A percentile compares a stretch with the other conserved stretches of the same genome.
Evolutionary conservation across 108 stramenopile genomes (phyloP).

Genomic region (Cyclotella choctawhatcheeana): DNA sequence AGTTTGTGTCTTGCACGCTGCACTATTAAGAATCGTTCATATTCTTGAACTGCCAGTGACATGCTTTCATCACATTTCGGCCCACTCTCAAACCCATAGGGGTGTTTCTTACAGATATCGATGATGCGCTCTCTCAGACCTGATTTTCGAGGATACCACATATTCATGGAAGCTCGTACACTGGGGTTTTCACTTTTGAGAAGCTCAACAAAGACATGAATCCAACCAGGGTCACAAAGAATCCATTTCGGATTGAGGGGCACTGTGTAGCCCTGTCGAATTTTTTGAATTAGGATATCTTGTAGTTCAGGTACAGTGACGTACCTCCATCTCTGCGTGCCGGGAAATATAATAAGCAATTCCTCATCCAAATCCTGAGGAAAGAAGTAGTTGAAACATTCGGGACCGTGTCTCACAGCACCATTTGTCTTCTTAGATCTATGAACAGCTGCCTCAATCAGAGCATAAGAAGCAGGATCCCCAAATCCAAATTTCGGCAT

Average conservation of each 20-base stretch:
- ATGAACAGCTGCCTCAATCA: slow-evolving; percentile 49
- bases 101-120: slow-evolving; percentile 49
- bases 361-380: slow-evolving; percentile 67
- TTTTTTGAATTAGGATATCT: slow-evolving; percentile 47
- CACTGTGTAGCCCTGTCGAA: slow-evolving; percentile 56
- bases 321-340: slow-evolving; percentile 45
- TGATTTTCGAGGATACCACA: slow-evolving; percentile 62
- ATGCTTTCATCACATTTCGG: not conserved
- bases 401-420: slow-evolving; percentile 67
- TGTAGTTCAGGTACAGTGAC: slow-evolving; percentile 46
- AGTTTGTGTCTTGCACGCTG: slow-evolving; percentile 23
- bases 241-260: slow-evolving; percentile 68
- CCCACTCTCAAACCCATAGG: slow-evolving; percentile 52
- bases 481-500: slow-evolving; percentile 64
- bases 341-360: slow-evolving; percentile 52
- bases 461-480: slow-evolving; percentile 51
- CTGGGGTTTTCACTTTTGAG: slow-evolving; percentile 40
- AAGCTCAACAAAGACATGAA: slow-evolving; percentile 65
- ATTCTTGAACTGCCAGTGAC: slow-evolving; percentile 29
- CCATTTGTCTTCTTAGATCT: slow-evolving; percentile 42
- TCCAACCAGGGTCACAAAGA: slow-evolving; percentile 53
- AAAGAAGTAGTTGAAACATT: slow-evolving; percentile 71
- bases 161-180: slow-evolving; percentile 47
- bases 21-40: slow-evolving; percentile 26
- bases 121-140: slow-evolving; percentile 67